Evolutionary conservation across 2,329 filamentous ascomycete species (phyloP).

Genomic region (Aureobasidium sp.): DNA sequence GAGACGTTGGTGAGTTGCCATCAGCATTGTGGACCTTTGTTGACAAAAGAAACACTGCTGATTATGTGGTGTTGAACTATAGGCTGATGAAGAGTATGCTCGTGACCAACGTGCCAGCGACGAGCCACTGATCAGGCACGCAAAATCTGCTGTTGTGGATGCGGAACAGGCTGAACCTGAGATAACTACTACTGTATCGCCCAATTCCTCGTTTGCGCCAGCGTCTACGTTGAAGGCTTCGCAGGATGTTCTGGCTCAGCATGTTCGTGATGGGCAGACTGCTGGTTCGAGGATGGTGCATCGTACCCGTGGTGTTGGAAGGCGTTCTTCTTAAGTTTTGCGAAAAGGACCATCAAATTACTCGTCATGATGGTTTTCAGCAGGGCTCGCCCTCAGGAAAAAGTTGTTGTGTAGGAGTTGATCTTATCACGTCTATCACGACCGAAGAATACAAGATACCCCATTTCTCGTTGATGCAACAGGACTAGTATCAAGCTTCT

Average conservation of each 20-base stretch:
- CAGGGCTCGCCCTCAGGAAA: no score
- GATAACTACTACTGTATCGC: neutral
- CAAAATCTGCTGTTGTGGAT: neutral
- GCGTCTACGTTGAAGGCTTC: neutral
- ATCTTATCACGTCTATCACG: neutral
- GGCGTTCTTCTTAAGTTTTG: neutral
- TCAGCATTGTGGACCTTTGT: neutral
- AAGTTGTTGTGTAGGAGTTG: no score
- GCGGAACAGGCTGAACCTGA: neutral
- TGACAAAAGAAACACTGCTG: neutral
- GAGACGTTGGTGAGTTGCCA: neutral
- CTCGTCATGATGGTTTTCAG: no score
- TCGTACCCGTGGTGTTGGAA: neutral
- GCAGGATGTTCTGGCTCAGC: neutral
- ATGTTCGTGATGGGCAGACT: neutral
- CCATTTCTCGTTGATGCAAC: neutral
- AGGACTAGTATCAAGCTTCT: neutral
- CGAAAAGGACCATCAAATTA: no score
- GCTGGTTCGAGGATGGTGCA: neutral
- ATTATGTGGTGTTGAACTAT: neutral
- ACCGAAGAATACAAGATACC: neutral
- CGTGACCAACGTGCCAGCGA: neutral
- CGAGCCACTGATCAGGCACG: neutral
- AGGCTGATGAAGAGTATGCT: slow-evolving; percentile 4
- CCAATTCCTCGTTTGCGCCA: neutral